phyloP scores from a whole-genome alignment of 768 basidiomycete species.

The Pulveroboletus ravenelii region DNA sequence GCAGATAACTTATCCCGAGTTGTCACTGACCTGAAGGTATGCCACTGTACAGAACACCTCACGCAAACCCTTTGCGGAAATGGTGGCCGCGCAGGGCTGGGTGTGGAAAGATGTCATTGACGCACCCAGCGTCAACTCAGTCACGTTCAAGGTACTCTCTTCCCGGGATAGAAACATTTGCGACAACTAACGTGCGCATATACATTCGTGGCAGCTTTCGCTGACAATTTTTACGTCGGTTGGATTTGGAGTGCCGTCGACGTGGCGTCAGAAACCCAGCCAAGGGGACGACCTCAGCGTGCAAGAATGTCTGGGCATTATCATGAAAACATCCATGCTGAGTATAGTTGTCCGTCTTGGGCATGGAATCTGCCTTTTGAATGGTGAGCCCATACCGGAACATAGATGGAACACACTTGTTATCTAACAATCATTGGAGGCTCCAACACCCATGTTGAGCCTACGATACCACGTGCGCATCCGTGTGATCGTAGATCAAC shows the following conservation, averaged over 20 bases:
- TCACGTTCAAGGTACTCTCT: no score
- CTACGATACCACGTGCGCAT: conserved; percentile 15
- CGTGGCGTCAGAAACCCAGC: no score
- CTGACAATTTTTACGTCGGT: conserved; percentile 16
- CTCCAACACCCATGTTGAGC: conserved; percentile 14
- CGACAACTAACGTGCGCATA: no score
- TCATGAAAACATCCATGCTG: conserved; percentile 4
- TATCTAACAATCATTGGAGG: conserved; percentile 7
- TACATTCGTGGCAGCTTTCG: conserved; percentile 7
- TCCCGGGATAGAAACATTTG: no score
- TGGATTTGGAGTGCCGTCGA: conserved; percentile 1
- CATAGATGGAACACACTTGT: neutral
- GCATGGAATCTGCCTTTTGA: conserved; percentile 11
- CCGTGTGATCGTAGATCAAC: conserved; percentile 14
- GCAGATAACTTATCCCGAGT: no score
- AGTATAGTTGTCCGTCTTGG: conserved; percentile 9
- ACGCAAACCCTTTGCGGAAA: conserved; percentile 11
- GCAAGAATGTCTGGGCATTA: neutral
- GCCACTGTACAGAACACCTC: no score
- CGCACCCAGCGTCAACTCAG: no score
- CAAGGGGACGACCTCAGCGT: no score
- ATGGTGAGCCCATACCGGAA: conserved; percentile 2
- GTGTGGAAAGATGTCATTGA: no score
- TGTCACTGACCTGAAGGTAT: no score
- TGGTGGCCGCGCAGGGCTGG: no score